Evolutionary conservation across 2,329 filamentous ascomycete genomes (phyloP).

Genomic region (Fonsecaea nubica): DNA sequence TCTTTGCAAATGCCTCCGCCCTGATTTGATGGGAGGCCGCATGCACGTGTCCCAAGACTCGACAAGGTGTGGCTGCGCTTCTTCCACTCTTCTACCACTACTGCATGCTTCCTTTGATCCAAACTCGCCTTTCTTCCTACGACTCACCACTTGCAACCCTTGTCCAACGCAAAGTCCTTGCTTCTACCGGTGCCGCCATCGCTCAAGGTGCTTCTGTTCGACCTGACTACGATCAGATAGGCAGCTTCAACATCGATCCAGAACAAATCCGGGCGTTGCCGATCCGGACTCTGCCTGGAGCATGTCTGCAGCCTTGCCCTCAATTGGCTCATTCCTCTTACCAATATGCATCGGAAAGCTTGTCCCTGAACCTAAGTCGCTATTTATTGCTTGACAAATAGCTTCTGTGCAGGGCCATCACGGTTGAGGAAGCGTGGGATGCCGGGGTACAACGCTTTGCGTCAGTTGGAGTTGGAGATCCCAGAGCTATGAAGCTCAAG

Average conservation of each 20-base stretch:
- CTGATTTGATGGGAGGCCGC: slow-evolving; percentile 3
- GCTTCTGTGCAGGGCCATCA: not conserved
- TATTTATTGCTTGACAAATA: slow-evolving; percentile 2
- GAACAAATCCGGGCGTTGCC: not conserved
- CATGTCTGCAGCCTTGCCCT: slow-evolving; percentile 8
- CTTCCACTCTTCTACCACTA: not conserved
- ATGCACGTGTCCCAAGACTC: slow-evolving; percentile 15
- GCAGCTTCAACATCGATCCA: slow-evolving; percentile 9
- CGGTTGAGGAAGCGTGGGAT: slow-evolving; percentile 2
- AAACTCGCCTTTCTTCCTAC: slow-evolving; percentile 1
- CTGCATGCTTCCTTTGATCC: slow-evolving; percentile 7
- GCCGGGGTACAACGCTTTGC: slow-evolving; percentile 5
- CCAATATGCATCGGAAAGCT: slow-evolving; percentile 14
- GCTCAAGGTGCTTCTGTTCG: slow-evolving; percentile 1
- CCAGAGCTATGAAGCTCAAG: slow-evolving; percentile 16
- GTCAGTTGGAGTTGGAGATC: slow-evolving; percentile 5
- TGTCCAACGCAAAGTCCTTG: not conserved
- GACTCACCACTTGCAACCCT: not conserved
- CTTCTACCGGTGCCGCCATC: not conserved
- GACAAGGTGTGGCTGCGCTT: slow-evolving; percentile 16
- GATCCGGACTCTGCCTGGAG: slow-evolving; percentile 4
- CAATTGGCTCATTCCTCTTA: slow-evolving; percentile 13
- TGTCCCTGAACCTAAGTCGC: slow-evolving; percentile 12
- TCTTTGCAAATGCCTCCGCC: slow-evolving; percentile 6
- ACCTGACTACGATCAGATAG: slow-evolving; percentile 23